Percentiles rank a stretch among this genome's conserved stretches.
Conservation (phyloP, 2,329 filamentous ascomycete genomes). For the Pezizomycotina sp. region DNA sequence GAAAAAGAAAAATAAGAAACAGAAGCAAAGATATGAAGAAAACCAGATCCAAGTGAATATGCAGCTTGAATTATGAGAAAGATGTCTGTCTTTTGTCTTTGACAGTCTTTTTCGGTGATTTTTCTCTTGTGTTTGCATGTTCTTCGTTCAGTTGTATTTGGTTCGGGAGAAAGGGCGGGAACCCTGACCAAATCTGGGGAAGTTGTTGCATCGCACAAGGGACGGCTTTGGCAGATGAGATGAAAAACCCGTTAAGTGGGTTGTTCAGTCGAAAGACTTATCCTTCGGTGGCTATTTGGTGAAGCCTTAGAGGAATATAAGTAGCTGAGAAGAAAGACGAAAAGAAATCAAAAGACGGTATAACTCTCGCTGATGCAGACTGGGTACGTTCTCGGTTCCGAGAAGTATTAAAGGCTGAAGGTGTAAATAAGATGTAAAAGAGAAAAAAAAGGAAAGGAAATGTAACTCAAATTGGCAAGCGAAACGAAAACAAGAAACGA, state of each 20-base stretch:
- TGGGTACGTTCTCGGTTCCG: no score
- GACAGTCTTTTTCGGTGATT: conserved; percentile 2
- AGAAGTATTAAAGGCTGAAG: not conserved
- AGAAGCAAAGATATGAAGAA: not conserved
- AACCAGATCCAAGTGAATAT: not conserved
- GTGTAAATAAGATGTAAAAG: conserved; percentile 14
- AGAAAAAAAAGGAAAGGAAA: conserved; percentile 14
- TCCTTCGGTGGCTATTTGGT: conserved; percentile 10
- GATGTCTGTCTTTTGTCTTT: conserved; percentile 3
- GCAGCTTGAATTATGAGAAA: conserved; percentile 2
- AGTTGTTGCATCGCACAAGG: no score
- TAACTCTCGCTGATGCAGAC: conserved; percentile 12
- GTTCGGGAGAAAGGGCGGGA: conserved; percentile 4
- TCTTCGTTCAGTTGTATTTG: not conserved
- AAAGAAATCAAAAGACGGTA: conserved; percentile 16
- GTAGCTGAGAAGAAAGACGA: not conserved
- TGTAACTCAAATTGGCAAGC: conserved; percentile 12
- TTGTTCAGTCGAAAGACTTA: conserved; percentile 5
- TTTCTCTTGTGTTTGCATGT: not conserved
- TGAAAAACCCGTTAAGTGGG: no score
- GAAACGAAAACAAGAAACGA: conserved; percentile 11
- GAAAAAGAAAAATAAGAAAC: not conserved
- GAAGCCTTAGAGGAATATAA: not conserved
- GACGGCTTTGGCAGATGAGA: no score
- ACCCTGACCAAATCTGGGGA: no score